Evolutionary conservation across 805 yeast species (phyloP).

Genomic region (Monosporozyma aerobia): DNA sequence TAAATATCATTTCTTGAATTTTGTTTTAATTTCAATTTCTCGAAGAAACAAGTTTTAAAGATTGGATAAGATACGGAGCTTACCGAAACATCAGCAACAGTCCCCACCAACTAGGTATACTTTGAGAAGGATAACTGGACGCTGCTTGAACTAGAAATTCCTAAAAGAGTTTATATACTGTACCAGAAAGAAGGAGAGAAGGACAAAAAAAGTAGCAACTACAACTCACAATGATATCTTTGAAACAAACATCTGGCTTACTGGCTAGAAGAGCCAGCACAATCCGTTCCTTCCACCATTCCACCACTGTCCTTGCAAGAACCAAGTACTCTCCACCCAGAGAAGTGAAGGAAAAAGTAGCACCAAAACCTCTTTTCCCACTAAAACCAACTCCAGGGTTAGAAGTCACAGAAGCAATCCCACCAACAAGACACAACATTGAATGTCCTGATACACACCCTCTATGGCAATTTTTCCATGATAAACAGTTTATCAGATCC

Average conservation of each 20-base stretch:
- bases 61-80: not conserved
- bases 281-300: not conserved
- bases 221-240: not conserved
- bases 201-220: not conserved
- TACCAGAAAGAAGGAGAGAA: not conserved
- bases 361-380: slow-evolving; percentile 11
- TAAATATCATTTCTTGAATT: not conserved
- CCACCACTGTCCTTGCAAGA: slow-evolving; percentile 26
- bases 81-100: not conserved
- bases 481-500: slow-evolving; percentile 52
- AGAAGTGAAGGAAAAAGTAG: not conserved
- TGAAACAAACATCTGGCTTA: slow-evolving; percentile 20
- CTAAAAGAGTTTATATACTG: not conserved
- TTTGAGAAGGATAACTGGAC: not conserved
- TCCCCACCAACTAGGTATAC: not conserved
- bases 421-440: slow-evolving; percentile 70
- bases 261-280: not conserved
- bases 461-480: slow-evolving; percentile 81
- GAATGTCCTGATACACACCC: slow-evolving; percentile 80
- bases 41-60: not conserved
- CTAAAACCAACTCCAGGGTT: slow-evolving; percentile 18
- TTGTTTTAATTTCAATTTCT: not conserved
- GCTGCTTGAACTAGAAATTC: not conserved
- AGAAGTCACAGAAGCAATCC: slow-evolving; percentile 68
- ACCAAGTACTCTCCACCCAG: slow-evolving; percentile 32